A percentile compares a stretch with the other conserved stretches of the same genome.
Conservation (phyloP, 768 basidiomycete species). For the Phanerochaete carnosa region DNA sequence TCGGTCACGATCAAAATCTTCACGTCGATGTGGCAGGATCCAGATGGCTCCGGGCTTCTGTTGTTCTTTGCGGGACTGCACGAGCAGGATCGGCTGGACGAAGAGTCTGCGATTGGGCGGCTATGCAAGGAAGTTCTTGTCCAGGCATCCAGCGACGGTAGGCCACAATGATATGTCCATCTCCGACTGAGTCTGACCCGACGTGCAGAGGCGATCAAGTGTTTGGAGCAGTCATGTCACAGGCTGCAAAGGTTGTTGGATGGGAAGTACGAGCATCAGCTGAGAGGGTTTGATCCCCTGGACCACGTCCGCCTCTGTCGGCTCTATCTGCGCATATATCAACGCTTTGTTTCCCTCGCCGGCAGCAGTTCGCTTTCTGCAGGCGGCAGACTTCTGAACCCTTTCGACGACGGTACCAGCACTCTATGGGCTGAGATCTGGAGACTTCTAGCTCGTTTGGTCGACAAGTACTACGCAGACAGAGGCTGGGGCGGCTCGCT, state of each 20-base stretch:
- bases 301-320: background rate
- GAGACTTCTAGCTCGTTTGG: too few relatives aligned
- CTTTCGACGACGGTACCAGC: too few relatives aligned
- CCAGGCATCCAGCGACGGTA: background rate
- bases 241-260: background rate
- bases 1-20: background rate
- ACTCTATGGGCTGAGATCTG: too few relatives aligned
- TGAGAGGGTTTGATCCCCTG: background rate
- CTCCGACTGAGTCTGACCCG: background rate
- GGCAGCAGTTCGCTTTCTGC: too few relatives aligned
- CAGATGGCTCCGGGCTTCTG: background rate
- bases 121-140: background rate
- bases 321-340: background rate
- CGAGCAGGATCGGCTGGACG: background rate
- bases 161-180: background rate
- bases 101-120: background rate
- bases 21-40: background rate
- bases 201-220: background rate
- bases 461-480: too few relatives aligned
- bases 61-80: background rate
- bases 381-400: too few relatives aligned
- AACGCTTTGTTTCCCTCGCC: too few relatives aligned
- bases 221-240: background rate
- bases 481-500: too few relatives aligned
- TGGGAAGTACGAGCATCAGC: background rate